Base-by-base conservation (phyloP, 2,329 filamentous ascomycete species). In the Colletotrichum filicis region DNA sequence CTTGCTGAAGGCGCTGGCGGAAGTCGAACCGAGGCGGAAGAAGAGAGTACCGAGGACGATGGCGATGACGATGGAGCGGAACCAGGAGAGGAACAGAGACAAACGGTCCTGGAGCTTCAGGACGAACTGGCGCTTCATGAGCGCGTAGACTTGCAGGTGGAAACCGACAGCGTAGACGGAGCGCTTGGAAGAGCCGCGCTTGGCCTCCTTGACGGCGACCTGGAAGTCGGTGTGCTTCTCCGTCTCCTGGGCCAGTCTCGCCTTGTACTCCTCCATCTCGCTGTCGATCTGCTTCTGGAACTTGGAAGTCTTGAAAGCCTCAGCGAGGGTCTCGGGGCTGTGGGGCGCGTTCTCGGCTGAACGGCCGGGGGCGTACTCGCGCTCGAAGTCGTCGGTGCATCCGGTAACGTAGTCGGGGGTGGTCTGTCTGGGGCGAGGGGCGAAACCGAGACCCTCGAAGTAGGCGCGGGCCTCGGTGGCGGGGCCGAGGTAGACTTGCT, bases 21-120 rank as follows among this genome's bases (percentile, higher is more conserved):
- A 91, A 0, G 87, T 91, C 64, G 90, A 82, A 1, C 91, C 90
- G 42, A 94, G 88, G 46, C 94, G 86, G 71, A 95, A 87, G 86
- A 93, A 97, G 4, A 97, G 91, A 0, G 94, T 95, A 76, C 94
- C 95, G 58, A 94, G 86, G 28, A 97, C 90, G 72, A 97, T 92
- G 16, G 92, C 94, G 76, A 96, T 92, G 76, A 94, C 85, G 76
- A 95, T 91, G 70, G 84, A 88, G 9, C 89, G 85, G 53, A 88
- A 75, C 93, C 93, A 97, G 1, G 92, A 92, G 35, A 97, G 90
- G 16, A 87, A 84, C 6, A 97, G 86, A n/a, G 92, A 91, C 78
- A 95, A 93, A 71, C 92, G 92, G 80, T 97, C 94, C 81, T 97
- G 94, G 85, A 94, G 92, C 84, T 97, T 97, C 77, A 97, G 91